Base-by-base conservation (phyloP, 164 flowering plant species). In the Liriodendron chinense region DNA sequence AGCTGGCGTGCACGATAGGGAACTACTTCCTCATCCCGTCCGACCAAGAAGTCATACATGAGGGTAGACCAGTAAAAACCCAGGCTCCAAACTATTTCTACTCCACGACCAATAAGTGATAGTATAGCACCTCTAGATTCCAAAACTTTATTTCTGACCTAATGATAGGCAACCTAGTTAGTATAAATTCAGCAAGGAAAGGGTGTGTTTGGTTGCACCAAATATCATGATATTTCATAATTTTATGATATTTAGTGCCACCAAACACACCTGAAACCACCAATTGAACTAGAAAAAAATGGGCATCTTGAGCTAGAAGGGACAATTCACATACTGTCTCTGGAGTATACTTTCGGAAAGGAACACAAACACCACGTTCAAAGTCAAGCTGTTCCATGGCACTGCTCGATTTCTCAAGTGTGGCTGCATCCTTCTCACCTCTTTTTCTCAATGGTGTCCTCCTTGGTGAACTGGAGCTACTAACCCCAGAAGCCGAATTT, bases 361-460 rank as follows among this genome's bases (percentile, higher is more conserved):
- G 98, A 74, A 91, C 74, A 76, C 99, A 96, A 73, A 96, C 99
- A 25, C 99, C 99, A 21, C 98, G 93, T 80, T 93, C 99, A 70
- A 96, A 78, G 78, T 96, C 99, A 24, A 96, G 92, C 80, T 85
- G 97, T 69, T 96, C 99, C 90, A 93, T 64, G 47, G 99, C 99
- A 69, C 80, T 85, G 63, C 85, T 85, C 7, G 81, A 73, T 13
- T 24, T 64, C 25, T 68, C 79, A 7, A 64, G 49, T 49, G 71
- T 24, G 47, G 6, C 21, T 3, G 56, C 48, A 57, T 59, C 68
- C 66, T 72, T 72, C 2, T 77, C 79, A 43, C 75, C 75, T 66
- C 75, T 77, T 72, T 61, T 77, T 47, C 72, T 77, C 79, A 77
- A 61, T 20, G 71, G 67, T 10, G 50, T 72, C 63, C 8, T 16